A percentile compares a stretch with the other conserved stretches of the same genome.
These are phyloP conservation scores for Arctium minus DNA, from an alignment of 129 eudicot species.

Conservation along the genomic window DNA sequence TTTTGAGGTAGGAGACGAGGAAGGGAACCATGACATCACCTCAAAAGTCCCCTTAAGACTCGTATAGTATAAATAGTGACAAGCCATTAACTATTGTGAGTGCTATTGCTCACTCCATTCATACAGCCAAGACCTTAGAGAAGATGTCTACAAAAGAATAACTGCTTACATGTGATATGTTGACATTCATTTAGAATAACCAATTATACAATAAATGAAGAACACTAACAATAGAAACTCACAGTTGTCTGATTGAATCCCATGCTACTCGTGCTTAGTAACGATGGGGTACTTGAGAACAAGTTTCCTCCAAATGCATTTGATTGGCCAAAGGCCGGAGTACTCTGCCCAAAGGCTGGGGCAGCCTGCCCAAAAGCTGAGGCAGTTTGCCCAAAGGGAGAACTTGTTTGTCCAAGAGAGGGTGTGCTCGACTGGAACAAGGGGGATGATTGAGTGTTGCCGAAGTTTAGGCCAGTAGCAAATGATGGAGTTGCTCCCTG, in stretches of 20 bases:
- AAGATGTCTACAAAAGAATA: background rate
- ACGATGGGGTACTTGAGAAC: conserved; percentile 56
- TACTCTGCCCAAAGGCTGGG: conserved; percentile 60
- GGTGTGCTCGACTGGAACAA: conserved; percentile 78
- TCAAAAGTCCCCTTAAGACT: background rate
- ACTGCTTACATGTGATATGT: background rate
- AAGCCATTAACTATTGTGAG: background rate
- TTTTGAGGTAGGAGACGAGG: too few species aligned
- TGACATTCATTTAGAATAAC: background rate
- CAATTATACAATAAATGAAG: background rate
- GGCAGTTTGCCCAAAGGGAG: conserved; percentile 67
- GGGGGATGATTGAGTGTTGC: conserved; percentile 73
- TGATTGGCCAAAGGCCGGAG: conserved; percentile 55
- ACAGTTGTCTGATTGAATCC: conserved; percentile 81
- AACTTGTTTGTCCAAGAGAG: conserved; percentile 65
- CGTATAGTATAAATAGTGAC: background rate
- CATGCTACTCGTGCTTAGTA: conserved; percentile 34
- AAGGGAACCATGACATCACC: too few species aligned
- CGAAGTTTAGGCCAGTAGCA: conserved; percentile 60
- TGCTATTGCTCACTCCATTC: background rate
- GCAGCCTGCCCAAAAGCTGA: conserved; percentile 62
- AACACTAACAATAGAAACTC: conserved; percentile 33
- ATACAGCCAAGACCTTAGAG: background rate
- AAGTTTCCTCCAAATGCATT: conserved; percentile 65
- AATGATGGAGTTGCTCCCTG: conserved; percentile 58